Percentiles rank a stretch among this genome's conserved stretches.
Evolutionary conservation across 73 alveolate genomes (phyloP).

Genomic region (Tetrahymena malaccensis): DNA sequence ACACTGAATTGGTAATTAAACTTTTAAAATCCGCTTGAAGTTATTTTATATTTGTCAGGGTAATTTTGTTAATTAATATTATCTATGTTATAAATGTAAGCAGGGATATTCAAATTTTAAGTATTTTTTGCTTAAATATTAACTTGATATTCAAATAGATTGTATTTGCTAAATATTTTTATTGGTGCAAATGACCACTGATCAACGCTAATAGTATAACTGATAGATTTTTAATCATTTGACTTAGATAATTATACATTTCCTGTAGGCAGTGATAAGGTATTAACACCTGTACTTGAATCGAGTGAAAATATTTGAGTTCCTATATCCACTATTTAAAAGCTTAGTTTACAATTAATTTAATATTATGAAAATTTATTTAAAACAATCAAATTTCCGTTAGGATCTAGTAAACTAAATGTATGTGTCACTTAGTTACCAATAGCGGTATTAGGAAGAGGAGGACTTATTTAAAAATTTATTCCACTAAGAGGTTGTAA

Average conservation of each 20-base stretch:
- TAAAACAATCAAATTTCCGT: too few species aligned
- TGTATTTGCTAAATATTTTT: neutral
- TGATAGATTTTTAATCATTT: neutral
- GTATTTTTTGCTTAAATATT: neutral
- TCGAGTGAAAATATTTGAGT: neutral
- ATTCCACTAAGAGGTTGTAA: neutral
- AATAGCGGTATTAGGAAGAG: neutral
- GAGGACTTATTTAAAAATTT: neutral
- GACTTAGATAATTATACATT: neutral
- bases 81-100: neutral
- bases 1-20: too few species aligned
- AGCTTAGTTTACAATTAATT: neutral
- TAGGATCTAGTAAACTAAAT: neutral
- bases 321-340: neutral
- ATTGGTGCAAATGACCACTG: neutral
- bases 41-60: neutral
- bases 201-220: neutral
- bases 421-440: neutral
- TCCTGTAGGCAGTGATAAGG: neutral
- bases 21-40: neutral
- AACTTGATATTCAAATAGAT: neutral
- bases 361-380: neutral
- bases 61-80: too few species aligned
- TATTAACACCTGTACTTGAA: too few species aligned
- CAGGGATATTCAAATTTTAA: neutral